phyloP scores from a whole-genome alignment of 495 filamentous ascomycete genomes.

The Lophiotrema nucula region DNA sequence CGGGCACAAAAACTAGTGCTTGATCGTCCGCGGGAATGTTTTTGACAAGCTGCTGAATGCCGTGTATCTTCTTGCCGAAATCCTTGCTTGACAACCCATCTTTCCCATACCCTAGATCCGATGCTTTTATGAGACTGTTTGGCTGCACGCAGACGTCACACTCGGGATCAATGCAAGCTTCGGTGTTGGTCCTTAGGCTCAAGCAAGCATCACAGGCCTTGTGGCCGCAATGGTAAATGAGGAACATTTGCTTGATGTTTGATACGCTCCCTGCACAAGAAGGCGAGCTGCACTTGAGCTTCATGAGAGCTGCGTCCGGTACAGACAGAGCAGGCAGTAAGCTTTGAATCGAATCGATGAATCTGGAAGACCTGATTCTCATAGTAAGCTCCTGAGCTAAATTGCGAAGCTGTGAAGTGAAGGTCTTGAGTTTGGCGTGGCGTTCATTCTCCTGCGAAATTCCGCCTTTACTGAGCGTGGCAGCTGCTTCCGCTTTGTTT shows the following conservation, averaged over 20 bases:
- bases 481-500: too few relatives aligned
- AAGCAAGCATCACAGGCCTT: conserved; percentile 38
- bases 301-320: background rate
- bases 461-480: too few relatives aligned
- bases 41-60: conserved; percentile 31
- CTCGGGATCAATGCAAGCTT: conserved; percentile 21
- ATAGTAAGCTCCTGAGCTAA: background rate
- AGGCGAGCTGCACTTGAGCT: conserved; percentile 1
- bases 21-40: conserved; percentile 36
- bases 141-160: conserved; percentile 21
- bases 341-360: conserved; percentile 10
- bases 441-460: too few relatives aligned
- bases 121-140: conserved; percentile 29
- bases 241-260: conserved; percentile 11
- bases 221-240: conserved; percentile 43
- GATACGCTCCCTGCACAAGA: background rate
- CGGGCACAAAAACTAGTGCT: conserved; percentile 45
- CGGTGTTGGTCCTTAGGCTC: background rate
- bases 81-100: conserved; percentile 21
- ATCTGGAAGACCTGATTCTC: conserved; percentile 3
- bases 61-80: conserved; percentile 35
- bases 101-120: background rate
- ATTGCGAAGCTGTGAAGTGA: background rate
- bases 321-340: background rate
- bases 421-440: conserved; percentile 2